Evolutionary conservation across 495 filamentous ascomycete genomes (phyloP), one percentile per base, ranked within the genome.

Genomic region (Astrothelium subdiscretum): DNA sequence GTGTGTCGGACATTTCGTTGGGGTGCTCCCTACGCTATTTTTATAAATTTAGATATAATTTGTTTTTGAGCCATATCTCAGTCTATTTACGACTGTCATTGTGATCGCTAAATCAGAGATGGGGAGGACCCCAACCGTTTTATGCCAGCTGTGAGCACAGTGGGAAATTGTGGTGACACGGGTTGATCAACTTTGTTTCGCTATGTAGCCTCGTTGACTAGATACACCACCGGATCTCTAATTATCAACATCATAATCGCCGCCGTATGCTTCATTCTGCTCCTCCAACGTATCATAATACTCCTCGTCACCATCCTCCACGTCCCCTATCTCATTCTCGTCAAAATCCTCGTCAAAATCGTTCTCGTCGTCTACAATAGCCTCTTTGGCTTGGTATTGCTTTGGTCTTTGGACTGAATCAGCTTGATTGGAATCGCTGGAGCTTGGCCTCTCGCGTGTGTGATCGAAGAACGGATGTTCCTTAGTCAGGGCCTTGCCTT

Each of bases 391-490:
- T 31, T 72, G 31, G 65, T 59, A 1, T 35, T 68, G 2, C 68
- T 60, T 60, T 66, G 65, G 54, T 63, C 60, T 52, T 58, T 20
- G 20, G 31, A 31, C 51, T 10, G 22, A 6, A n/a, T 12, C 51
- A 6, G 51, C 51, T n/a, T 31, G 51, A 57, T 1, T 57, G 8
- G 20, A 24, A 1, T 57, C 1, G 58, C 31, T 59, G 6, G 20
- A 38, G 1, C n/a, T 57, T 18, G 27, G n/a, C 18, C 13, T 59
- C 32, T 62, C 62, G 62, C 40, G 52, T 43, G 35, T 15, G 1
- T 29, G 22, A 31, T 42, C 26, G 70, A 82, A 81, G 67, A 83
- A 81, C 0, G 79, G 74, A 62, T 79, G 78, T 13, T 70, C 70
- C 40, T 59, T 42, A 11, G 64, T 69, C n/a, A 84, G 70, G 12